Evolutionary conservation across 352 stramenopile species (phyloP).

Genomic region (Phytophthora tentaculata): DNA sequence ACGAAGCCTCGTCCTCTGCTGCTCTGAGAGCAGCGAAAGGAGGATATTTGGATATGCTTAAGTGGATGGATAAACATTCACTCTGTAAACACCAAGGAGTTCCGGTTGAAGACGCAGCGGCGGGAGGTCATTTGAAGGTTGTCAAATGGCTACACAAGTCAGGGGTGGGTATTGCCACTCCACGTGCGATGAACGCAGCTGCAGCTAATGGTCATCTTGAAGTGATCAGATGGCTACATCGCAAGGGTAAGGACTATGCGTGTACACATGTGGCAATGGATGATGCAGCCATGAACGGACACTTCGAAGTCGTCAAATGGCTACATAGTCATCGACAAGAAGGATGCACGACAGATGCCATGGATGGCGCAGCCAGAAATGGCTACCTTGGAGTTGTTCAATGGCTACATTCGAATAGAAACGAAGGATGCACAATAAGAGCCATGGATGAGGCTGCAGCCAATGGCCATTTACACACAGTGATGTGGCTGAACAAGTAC

Average conservation of each 20-base stretch:
- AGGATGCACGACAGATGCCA: slow-evolving; percentile 33
- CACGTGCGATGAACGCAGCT: slow-evolving; percentile 31
- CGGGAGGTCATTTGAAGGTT: slow-evolving; percentile 29
- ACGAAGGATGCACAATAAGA: slow-evolving; percentile 36
- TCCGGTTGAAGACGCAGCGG: slow-evolving; percentile 31
- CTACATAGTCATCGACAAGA: slow-evolving; percentile 31
- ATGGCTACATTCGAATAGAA: slow-evolving; percentile 38
- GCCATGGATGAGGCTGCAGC: slow-evolving; percentile 50
- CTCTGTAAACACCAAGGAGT: slow-evolving; percentile 33
- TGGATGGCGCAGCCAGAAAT: slow-evolving; percentile 37
- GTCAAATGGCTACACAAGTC: slow-evolving; percentile 44
- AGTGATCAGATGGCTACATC: slow-evolving; percentile 40
- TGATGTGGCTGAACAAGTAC: slow-evolving; percentile 45
- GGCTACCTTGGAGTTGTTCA: slow-evolving; percentile 38
- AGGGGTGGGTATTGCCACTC: slow-evolving; percentile 29
- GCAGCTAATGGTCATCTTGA: slow-evolving; percentile 36
- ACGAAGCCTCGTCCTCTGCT: slow-evolving; percentile 35
- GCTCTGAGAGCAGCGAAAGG: slow-evolving; percentile 30
- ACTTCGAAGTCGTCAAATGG: slow-evolving; percentile 46
- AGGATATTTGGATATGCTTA: slow-evolving; percentile 35
- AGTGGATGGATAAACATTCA: slow-evolving; percentile 42
- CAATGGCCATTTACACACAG: slow-evolving; percentile 38
- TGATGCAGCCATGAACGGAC: slow-evolving; percentile 41
- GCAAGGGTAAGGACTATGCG: slow-evolving; percentile 27
- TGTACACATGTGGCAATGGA: slow-evolving; percentile 47